Base-by-base conservation (phyloP, 805 yeast genomes). In the Candida broadrunensis region DNA sequence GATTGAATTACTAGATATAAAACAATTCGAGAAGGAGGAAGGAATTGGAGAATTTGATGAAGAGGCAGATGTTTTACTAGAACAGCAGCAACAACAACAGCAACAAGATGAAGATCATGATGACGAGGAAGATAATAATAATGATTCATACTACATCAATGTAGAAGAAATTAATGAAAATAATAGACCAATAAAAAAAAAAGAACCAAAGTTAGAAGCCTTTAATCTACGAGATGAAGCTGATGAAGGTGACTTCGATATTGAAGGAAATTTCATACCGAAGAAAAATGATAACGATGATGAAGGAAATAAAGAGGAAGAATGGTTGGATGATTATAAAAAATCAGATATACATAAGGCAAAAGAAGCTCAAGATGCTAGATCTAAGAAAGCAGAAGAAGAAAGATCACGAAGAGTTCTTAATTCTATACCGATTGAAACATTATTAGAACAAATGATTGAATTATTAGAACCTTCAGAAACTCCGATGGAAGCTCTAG, bases 161-260 rank as follows among this genome's bases (percentile, higher is more conserved):
- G 52, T 50, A 11, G 73, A 65, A 36, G 44, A 51, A 8, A 38
- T 44, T 9, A 50, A 51, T 2, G 41, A 41, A 5, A 37, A 35
- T 5, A 5, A 21, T 6, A 20, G 21, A 11, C 36, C 36, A 16
- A 33, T 42, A 9, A 49, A 49, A 20, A 56, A 47, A 30, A 37
- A 36, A 20, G 63, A 54, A 20, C 67, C 81, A 1, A 73, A 74
- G 44, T 44, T 85, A 2, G 90, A 85, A 43, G 76, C 85, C 0
- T 85, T 85, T 59, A 73, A 78, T 54, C 57, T 85, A 33, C 58
- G 71, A 18, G 66, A 75, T 15, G 91, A 85, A 49, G 58, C 66
- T 33, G 72, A 72, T 39, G 78, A 75, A 35, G 91, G 89, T 2
- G 56, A 57, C 2, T 80, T 81, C 52, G 88, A 83, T 48, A 68